phyloP scores from a whole-genome alignment of 176 grass and related monocot species.

The Carex scoparia region DNA sequence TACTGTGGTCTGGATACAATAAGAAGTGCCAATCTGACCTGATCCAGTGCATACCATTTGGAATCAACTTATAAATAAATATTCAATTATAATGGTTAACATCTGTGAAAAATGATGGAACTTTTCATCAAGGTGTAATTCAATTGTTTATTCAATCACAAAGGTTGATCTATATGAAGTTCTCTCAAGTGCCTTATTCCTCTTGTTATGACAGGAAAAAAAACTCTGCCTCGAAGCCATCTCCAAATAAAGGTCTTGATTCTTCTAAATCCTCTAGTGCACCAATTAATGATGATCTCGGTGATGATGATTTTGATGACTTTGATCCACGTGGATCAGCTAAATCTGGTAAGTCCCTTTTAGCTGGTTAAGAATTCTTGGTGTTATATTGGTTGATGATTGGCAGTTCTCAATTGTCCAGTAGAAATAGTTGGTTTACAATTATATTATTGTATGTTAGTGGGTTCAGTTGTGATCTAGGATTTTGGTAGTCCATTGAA shows the following conservation, averaged over 20 bases:
- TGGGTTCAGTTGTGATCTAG: conserved; percentile 6
- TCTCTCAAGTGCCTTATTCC: conserved; percentile 23
- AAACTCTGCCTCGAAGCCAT: conserved; percentile 27
- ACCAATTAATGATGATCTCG: conserved; percentile 29
- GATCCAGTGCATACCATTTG: not conserved
- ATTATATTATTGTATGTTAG: conserved; percentile 11
- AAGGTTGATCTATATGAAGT: not conserved
- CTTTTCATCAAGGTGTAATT: too few species aligned
- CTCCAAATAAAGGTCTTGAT: conserved; percentile 4
- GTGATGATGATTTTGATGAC: conserved; percentile 72
- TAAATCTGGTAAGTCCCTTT: conserved; percentile 46
- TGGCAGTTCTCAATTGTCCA: not conserved
- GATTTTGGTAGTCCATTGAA: not conserved
- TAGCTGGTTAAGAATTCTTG: not conserved
- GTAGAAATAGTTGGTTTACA: conserved; percentile 22
- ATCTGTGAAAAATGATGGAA: not conserved
- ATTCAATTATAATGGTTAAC: not conserved
- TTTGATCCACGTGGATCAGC: conserved; percentile 93
- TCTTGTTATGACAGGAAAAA: conserved; percentile 30
- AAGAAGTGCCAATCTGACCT: not conserved
- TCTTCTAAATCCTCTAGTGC: conserved; percentile 35
- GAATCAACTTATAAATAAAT: not conserved
- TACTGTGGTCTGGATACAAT: not conserved
- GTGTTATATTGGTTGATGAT: not conserved
- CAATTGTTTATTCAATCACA: not conserved